Percentiles rank a stretch among this genome's conserved stretches.
Evolutionary conservation across 2,329 filamentous ascomycete genomes (phyloP).

Genomic region (Colletotrichum liriopes): DNA sequence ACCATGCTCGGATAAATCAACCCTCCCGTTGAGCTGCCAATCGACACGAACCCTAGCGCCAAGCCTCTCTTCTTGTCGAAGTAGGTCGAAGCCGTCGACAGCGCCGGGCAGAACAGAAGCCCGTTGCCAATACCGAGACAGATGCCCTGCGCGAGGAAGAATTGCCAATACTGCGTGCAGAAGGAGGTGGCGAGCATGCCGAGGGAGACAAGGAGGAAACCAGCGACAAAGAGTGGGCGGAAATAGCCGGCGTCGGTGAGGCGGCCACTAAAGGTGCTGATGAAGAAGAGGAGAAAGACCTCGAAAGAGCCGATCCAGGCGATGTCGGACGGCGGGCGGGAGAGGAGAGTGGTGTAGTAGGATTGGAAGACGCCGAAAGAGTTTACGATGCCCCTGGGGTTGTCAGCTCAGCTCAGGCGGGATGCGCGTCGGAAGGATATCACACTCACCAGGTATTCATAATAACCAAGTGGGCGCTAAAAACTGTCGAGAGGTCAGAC

Average conservation of each 20-base stretch:
- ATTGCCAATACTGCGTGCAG: slow-evolving; percentile 67
- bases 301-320: slow-evolving; percentile 71
- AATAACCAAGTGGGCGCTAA: slow-evolving; percentile 62
- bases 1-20: slow-evolving; percentile 70
- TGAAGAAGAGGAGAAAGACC: slow-evolving; percentile 69
- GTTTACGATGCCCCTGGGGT: slow-evolving; percentile 64
- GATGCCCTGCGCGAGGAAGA: slow-evolving; percentile 69
- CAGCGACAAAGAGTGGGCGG: slow-evolving; percentile 58
- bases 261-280: slow-evolving; percentile 68
- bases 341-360: slow-evolving; percentile 63
- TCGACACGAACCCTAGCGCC: slow-evolving; percentile 74
- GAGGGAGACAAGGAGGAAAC: slow-evolving; percentile 59
- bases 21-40: slow-evolving; percentile 73
- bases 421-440: background rate
- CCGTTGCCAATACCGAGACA: slow-evolving; percentile 72
- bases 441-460: slow-evolving; percentile 65
- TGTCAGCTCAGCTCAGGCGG: slow-evolving; percentile 10
- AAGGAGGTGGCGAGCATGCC: slow-evolving; percentile 65
- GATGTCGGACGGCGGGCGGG: slow-evolving; percentile 60
- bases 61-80: slow-evolving; percentile 71
- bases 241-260: slow-evolving; percentile 70
- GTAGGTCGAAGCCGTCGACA: slow-evolving; percentile 78
- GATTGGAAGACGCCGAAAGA: slow-evolving; percentile 71
- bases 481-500: slow-evolving; percentile 47
- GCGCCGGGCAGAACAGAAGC: slow-evolving; percentile 74